Evolutionary conservation across 1,284 basidiomycete genomes (phyloP).

Genomic region (Neotropicomus parvogracilis): DNA sequence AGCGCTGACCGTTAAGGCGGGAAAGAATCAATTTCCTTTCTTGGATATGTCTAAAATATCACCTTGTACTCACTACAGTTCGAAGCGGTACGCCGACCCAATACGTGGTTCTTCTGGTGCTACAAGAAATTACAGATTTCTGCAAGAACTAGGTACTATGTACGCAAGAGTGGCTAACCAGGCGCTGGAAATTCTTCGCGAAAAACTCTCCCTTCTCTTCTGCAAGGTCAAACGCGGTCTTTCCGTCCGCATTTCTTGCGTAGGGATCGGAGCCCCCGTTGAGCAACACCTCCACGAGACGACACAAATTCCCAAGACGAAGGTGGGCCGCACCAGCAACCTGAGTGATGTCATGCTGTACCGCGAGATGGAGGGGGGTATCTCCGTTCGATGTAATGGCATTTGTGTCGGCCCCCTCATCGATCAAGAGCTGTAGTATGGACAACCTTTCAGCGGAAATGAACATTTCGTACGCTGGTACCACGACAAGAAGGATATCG

Average conservation of each 20-base stretch:
- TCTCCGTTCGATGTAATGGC: neutral
- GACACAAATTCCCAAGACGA: no score
- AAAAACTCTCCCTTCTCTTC: neutral
- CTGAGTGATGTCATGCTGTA: neutral
- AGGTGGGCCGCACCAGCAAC: no score
- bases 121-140: no score
- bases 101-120: no score
- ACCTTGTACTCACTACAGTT: no score
- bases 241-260: neutral
- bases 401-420: neutral
- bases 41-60: no score
- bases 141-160: no score
- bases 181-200: neutral
- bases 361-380: neutral
- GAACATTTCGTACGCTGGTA: neutral
- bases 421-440: neutral
- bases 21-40: no score
- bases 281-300: neutral
- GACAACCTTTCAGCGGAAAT: no score
- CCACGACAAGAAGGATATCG: neutral
- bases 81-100: no score
- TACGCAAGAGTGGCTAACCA: no score
- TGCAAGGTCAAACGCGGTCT: constrained; percentile 4
- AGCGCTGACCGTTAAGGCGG: no score
- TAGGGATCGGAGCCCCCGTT: neutral